phyloP scores from a whole-genome alignment of 192 early-diverging fungal genomes.

The Umbelopsis ramanniana region DNA sequence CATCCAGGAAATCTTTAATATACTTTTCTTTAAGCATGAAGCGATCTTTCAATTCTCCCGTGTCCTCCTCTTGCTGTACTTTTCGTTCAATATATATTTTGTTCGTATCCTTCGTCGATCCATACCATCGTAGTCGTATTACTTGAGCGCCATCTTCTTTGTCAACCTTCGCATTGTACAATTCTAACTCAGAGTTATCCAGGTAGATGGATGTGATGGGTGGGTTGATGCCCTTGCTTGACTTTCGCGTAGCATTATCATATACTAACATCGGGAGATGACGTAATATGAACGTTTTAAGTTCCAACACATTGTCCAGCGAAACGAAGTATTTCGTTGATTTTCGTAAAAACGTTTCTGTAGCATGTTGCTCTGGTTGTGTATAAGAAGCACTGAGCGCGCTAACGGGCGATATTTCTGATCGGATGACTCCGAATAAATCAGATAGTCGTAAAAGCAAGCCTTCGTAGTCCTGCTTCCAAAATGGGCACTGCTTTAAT shows the following conservation, averaged over 20 bases:
- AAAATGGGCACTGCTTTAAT: slow-evolving; percentile 77
- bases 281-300: slow-evolving; percentile 87
- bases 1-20: slow-evolving; percentile 81
- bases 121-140: slow-evolving; percentile 93
- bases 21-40: slow-evolving; percentile 93
- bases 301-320: slow-evolving; percentile 89
- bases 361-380: background rate
- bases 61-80: slow-evolving; percentile 61
- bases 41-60: slow-evolving; percentile 88
- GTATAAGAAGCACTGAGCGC: slow-evolving; percentile 1
- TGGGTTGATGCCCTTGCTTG: slow-evolving; percentile 62
- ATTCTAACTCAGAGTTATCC: slow-evolving; percentile 87
- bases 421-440: slow-evolving; percentile 69
- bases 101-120: slow-evolving; percentile 35
- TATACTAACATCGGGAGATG: slow-evolving; percentile 89
- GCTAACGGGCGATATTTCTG: slow-evolving; percentile 27
- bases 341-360: slow-evolving; percentile 71
- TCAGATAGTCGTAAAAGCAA: slow-evolving; percentile 83
- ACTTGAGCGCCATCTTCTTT: slow-evolving; percentile 86
- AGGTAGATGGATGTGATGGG: slow-evolving; percentile 92
- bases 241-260: slow-evolving; percentile 67
- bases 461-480: slow-evolving; percentile 82
- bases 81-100: slow-evolving; percentile 29
- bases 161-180: slow-evolving; percentile 86
- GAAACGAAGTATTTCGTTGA: slow-evolving; percentile 96